A percentile compares a stretch with the other conserved stretches of the same genome.
Evolutionary conservation across 2,329 filamentous ascomycete genomes (phyloP).

Genomic region (Fusarium sp.): DNA sequence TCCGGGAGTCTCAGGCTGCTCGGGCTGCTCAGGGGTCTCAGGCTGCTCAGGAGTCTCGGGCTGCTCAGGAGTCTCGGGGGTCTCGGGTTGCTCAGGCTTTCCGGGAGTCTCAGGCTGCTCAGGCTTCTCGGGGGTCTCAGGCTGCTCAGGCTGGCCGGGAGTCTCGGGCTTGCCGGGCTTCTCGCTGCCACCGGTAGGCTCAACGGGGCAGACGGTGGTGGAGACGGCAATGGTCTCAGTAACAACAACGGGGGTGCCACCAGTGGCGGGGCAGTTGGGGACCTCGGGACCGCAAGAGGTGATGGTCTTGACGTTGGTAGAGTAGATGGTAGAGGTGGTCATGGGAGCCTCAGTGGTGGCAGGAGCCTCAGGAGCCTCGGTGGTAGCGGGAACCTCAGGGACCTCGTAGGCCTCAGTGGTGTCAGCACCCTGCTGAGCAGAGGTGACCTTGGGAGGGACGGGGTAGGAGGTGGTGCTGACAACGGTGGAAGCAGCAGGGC

Average conservation of each 20-base stretch:
- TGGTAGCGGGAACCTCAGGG: conserved; percentile 42
- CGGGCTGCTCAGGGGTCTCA: conserved; percentile 13
- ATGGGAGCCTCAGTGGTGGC: conserved; percentile 53
- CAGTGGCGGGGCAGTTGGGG: conserved; percentile 68
- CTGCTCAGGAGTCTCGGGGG: conserved; percentile 15
- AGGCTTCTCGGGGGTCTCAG: not conserved
- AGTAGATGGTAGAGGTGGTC: conserved; percentile 67
- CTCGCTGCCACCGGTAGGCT: conserved; percentile 43
- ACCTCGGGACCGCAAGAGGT: conserved; percentile 70
- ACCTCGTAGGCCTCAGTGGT: conserved; percentile 46
- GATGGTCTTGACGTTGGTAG: conserved; percentile 69
- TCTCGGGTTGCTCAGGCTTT: conserved; percentile 7
- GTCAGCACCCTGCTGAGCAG: conserved; percentile 48
- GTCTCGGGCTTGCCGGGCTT: conserved; percentile 30
- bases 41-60: conserved; percentile 17
- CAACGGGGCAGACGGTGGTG: conserved; percentile 56
- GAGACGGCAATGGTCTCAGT: conserved; percentile 54
- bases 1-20: not conserved
- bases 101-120: conserved; percentile 9
- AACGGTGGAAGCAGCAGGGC: conserved; percentile 42
- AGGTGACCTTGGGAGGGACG: conserved; percentile 27
- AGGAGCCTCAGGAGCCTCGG: conserved; percentile 51
- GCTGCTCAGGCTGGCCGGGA: conserved; percentile 27
- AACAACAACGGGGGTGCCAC: conserved; percentile 47
- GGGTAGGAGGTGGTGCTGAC: conserved; percentile 39